phyloP scores from a whole-genome alignment of 331 rosid species.

The Ulmus americana region DNA sequence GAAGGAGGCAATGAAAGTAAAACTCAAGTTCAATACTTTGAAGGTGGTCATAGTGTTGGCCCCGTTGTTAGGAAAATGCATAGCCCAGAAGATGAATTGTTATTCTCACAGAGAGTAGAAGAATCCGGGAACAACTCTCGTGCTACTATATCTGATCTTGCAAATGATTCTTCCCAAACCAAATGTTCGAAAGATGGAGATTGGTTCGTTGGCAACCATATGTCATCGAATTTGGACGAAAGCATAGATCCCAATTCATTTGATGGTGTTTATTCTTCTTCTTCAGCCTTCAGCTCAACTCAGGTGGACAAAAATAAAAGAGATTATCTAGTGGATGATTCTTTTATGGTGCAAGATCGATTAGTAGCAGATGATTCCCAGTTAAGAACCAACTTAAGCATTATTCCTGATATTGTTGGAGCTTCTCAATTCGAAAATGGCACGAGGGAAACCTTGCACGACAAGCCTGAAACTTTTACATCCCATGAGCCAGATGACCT shows the following conservation, averaged over 20 bases:
- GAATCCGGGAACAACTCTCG: slow-evolving; percentile 37
- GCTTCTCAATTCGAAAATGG: slow-evolving; percentile 42
- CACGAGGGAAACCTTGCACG: slow-evolving; percentile 31
- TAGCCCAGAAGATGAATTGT: slow-evolving; percentile 40
- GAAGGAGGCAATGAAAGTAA: slow-evolving; percentile 29
- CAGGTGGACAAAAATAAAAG: slow-evolving; percentile 46
- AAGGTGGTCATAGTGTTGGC: slow-evolving; percentile 39
- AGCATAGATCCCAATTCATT: slow-evolving; percentile 38
- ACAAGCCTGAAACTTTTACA: slow-evolving; percentile 34
- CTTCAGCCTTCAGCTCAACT: slow-evolving; percentile 29
- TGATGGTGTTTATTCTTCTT: slow-evolving; percentile 40
- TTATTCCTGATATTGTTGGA: slow-evolving; percentile 56
- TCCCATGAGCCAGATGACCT: slow-evolving; percentile 81
- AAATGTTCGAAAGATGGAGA: slow-evolving; percentile 61
- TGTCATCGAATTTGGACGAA: slow-evolving; percentile 27
- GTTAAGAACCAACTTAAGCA: slow-evolving; percentile 45
- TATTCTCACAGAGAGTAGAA: slow-evolving; percentile 47
- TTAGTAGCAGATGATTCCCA: slow-evolving; percentile 45
- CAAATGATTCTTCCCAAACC: slow-evolving; percentile 31
- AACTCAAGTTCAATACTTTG: slow-evolving; percentile 33
- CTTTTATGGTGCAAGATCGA: slow-evolving; percentile 77
- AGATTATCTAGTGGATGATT: slow-evolving; percentile 62
- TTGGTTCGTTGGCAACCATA: slow-evolving; percentile 52
- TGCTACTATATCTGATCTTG: slow-evolving; percentile 27
- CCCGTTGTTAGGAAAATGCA: slow-evolving; percentile 40